phyloP scores from a whole-genome alignment of 768 basidiomycete genomes.

The Suillus decipiens region DNA sequence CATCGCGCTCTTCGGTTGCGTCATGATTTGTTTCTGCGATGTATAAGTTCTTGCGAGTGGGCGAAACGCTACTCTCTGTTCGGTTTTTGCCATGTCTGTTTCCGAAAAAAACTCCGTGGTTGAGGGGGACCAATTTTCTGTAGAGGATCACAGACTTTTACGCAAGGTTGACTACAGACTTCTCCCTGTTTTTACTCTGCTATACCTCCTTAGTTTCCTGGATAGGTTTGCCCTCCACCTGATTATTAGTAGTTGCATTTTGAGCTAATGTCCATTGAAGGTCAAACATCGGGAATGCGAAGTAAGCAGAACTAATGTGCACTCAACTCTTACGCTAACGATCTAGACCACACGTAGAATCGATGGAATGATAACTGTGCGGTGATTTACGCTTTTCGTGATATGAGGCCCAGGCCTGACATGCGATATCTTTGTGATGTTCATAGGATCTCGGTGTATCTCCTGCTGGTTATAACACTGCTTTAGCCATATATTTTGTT shows the following conservation, averaged over 20 bases:
- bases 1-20: slow-evolving; percentile 10
- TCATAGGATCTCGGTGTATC: slow-evolving; percentile 52
- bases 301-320: slow-evolving; percentile 22
- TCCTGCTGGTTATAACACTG: slow-evolving; percentile 54
- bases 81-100: slow-evolving; percentile 12
- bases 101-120: slow-evolving; percentile 15
- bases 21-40: too few relatives aligned
- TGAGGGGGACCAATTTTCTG: slow-evolving; percentile 8
- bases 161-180: slow-evolving; percentile 39
- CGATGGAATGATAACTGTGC: slow-evolving; percentile 50
- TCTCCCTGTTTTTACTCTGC: slow-evolving; percentile 40
- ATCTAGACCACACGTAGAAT: slow-evolving; percentile 38
- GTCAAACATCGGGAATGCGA: slow-evolving; percentile 43
- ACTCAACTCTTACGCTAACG: slow-evolving; percentile 1
- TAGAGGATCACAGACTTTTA: slow-evolving; percentile 28
- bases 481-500: slow-evolving; percentile 60
- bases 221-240: slow-evolving; percentile 31
- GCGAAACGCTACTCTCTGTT: background rate
- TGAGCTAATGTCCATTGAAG: slow-evolving; percentile 14
- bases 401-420: background rate
- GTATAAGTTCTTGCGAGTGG: background rate
- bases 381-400: slow-evolving; percentile 9
- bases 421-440: background rate
- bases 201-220: slow-evolving; percentile 44
- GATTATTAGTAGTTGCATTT: background rate